Conservation (phyloP, 495 filamentous ascomycete genomes). For the Talaromyces wortmannii region DNA sequence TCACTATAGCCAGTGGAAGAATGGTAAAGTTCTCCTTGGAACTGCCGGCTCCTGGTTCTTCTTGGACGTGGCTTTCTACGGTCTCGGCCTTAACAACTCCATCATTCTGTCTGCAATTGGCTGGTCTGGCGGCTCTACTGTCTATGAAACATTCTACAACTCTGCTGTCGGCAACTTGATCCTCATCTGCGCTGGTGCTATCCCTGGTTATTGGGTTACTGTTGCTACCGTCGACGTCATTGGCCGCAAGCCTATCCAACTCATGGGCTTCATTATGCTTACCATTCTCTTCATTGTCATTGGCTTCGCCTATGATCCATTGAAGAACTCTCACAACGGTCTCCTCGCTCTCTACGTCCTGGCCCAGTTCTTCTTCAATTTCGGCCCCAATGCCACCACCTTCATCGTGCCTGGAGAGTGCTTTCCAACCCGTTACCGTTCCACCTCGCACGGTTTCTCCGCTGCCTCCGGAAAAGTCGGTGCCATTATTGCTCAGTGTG, state of each 20-base stretch:
- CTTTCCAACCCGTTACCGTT: constrained; percentile 83
- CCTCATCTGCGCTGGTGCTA: constrained; percentile 65
- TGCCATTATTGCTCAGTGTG: constrained; percentile 50
- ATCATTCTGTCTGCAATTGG: constrained; percentile 62
- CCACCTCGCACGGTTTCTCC: constrained; percentile 77
- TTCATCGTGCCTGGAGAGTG: constrained; percentile 88
- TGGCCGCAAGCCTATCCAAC: constrained; percentile 76
- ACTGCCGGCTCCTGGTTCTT: constrained; percentile 79
- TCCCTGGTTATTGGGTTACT: constrained; percentile 73
- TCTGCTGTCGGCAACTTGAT: constrained; percentile 70
- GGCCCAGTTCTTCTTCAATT: constrained; percentile 87
- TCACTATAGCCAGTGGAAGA: constrained; percentile 60
- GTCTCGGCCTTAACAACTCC: constrained; percentile 70
- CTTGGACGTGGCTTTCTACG: constrained; percentile 74
- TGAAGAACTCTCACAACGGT: constrained; percentile 34
- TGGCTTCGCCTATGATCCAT: constrained; percentile 61
- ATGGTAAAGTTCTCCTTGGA: constrained; percentile 64
- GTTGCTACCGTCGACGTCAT: constrained; percentile 62
- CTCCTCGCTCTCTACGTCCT: constrained; percentile 72
- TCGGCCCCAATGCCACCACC: constrained; percentile 78
- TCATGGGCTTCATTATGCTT: constrained; percentile 66
- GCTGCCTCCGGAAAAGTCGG: constrained; percentile 80
- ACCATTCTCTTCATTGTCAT: constrained; percentile 72
- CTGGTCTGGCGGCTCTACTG: constrained; percentile 47
- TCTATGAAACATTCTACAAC: constrained; percentile 61